phyloP scores from a whole-genome alignment of 768 basidiomycete genomes.

The Boletellus sp. region DNA sequence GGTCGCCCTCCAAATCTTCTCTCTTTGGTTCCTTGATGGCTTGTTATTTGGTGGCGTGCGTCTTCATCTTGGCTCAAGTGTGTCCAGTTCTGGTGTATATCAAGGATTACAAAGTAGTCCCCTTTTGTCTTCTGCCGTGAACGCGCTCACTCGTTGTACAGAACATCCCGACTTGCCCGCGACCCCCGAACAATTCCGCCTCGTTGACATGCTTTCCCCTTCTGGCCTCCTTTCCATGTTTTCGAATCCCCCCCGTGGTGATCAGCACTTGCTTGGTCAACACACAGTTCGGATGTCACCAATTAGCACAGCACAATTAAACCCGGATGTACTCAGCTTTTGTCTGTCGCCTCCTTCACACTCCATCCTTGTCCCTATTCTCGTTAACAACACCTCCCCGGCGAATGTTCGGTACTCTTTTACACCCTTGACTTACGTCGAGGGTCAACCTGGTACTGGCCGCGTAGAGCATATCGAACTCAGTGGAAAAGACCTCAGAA shows the following conservation, averaged over 20 bases:
- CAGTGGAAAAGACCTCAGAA: conserved; percentile 59
- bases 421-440: conserved; percentile 55
- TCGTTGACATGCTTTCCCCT: conserved; percentile 48
- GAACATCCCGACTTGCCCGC: conserved; percentile 37
- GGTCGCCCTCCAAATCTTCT: conserved; percentile 57
- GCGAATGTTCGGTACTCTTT: conserved; percentile 69
- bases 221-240: conserved; percentile 49
- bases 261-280: conserved; percentile 72
- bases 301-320: conserved; percentile 88
- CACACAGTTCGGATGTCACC: conserved; percentile 92
- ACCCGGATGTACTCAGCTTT: conserved; percentile 69
- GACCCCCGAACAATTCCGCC: conserved; percentile 42
- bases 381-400: conserved; percentile 88
- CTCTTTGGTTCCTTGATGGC: conserved; percentile 62
- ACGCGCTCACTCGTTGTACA: conserved; percentile 15
- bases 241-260: conserved; percentile 35
- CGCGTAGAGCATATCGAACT: conserved; percentile 56
- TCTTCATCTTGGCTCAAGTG: conserved; percentile 43
- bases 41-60: conserved; percentile 70
- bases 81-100: conserved; percentile 9
- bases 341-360: conserved; percentile 58
- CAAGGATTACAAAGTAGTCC: conserved; percentile 34
- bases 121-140: background rate
- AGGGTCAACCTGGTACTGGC: conserved; percentile 35
- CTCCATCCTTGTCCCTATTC: conserved; percentile 70